Base-by-base conservation (phyloP, 306 rosid species). In the Leucaena leucocephala region DNA sequence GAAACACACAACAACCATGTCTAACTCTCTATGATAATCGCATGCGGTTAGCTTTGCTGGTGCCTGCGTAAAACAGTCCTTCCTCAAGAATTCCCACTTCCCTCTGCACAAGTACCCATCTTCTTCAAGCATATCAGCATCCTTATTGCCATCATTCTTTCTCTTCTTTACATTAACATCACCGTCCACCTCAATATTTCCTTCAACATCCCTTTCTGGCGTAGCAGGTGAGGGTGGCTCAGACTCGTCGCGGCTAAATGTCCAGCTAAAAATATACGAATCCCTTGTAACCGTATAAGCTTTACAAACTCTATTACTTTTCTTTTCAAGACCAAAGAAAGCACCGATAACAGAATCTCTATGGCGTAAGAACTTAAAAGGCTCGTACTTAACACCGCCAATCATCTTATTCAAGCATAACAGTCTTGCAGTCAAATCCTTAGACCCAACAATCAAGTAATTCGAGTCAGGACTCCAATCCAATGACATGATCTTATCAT, bases 391-490 rank as follows among this genome's bases (percentile, higher is more conserved):
- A 7, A 68, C 70, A 46, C 71, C 66, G 35, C 75, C 85, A 0
- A 68, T 71, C 71, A 74, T n/a, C 46, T 87, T 90, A 75, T 84
- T 87, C 82, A 91, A 68, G 58, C 68, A 83, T 40, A 90, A 84
- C 48, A 95, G 48, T 66, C 96, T 92, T 2, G 91, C 97, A 6
- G 94, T 91, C 54, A 95, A 81, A 68, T 93, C 99, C 86, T 95
- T 95, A 4, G 98, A 92, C 55, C 96, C 97, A 0, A 78, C 94
- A 14, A 91, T 82, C 66, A 95, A 75, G 70, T 91, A 93, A 17
- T 63, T 81, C 3, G 91, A 93, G 82, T 89, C 95, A 0, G 96
- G 93, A 66, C 96, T 91, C 98, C 99, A 93, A 68, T 91, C 94
- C 76, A 95, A 50, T 0, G 97, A 36, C 9, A 88, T 89, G 48